These are phyloP conservation scores for Suillus decipiens DNA, from an alignment of 768 basidiomycete species.

Conservation along the genomic window DNA sequence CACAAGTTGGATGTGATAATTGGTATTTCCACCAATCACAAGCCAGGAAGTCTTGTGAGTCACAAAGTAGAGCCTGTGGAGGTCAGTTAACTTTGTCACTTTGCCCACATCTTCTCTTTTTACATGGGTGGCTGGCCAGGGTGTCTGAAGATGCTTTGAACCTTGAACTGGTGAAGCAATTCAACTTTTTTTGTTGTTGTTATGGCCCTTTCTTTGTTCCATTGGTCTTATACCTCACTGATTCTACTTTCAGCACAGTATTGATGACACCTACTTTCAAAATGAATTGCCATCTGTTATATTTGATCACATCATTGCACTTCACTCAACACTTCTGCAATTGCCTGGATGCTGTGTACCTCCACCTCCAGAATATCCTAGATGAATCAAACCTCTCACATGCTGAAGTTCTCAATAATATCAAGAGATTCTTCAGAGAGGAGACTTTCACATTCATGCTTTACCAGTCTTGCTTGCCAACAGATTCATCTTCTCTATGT, in stretches of 20 bases:
- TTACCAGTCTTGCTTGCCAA: conserved; percentile 12
- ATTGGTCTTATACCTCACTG: too few species aligned
- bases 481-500: conserved; percentile 93
- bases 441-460: conserved; percentile 94
- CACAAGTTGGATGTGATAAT: too few species aligned
- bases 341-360: conserved; percentile 87
- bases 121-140: too few species aligned
- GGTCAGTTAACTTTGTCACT: too few species aligned
- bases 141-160: too few species aligned
- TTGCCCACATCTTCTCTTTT: too few species aligned
- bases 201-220: too few species aligned
- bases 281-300: conserved; percentile 69
- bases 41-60: too few species aligned
- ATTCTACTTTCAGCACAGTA: conserved; percentile 91
- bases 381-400: conserved; percentile 89
- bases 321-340: conserved; percentile 99
- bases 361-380: conserved; percentile 84
- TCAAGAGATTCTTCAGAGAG: conserved; percentile 95
- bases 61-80: too few species aligned
- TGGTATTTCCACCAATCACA: too few species aligned
- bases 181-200: too few species aligned
- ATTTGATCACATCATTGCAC: conserved; percentile 89
- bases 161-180: too few species aligned
- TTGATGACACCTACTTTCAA: conserved; percentile 91
- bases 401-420: conserved; percentile 91